Evolutionary conservation across 2,329 filamentous ascomycete species (phyloP), one percentile per base, ranked within the genome.

Genomic region (Botrytis paeoniae): DNA sequence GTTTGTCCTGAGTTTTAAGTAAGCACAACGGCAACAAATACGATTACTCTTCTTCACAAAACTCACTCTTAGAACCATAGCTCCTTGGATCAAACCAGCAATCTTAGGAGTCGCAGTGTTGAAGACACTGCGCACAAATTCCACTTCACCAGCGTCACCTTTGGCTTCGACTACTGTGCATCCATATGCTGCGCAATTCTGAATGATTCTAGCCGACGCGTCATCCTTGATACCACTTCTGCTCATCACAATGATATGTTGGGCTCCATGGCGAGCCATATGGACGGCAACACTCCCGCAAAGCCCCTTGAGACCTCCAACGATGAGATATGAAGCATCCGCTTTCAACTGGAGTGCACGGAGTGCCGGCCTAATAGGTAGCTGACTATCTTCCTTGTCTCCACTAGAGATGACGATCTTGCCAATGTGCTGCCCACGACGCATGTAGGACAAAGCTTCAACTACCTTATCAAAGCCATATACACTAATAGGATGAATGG

Each of bases 341-440:
- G 62, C 22, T n/a, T 35, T n/a, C 25, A 77, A 32, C 16, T 51
- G 43, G 2, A 20, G 78, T 70, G 0, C 81, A n/a, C 81, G 41
- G 7, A 69, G 8, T 69, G 48, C 35, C 16, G 72, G 35, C 9
- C 70, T 25, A 41, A 75, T 41, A 45, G 72, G 39, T 51, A 73
- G n/a, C n/a, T 69, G 41, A 18, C 22, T 35, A 37, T 71, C 62
- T 20, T 37, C 65, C 20, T 59, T 59, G n/a, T 68, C 54, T 32
- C 71, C 68, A 73, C 71, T 65, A 9, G 76, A 61, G 51, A 76
- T 74, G 4, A 84, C 79, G 10, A 85, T 79, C 71, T 86, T 86
- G 0, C 84, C 85, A 29, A 84, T 80, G 71, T 84, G 83, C 1
- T 79, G 76, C 0, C 83, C 83, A 41, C 77, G 78, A 73, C 84